Evolutionary conservation across 345 rosid genomes (phyloP), one percentile per base, ranked within the genome.

Genomic region (Barbarea vulgaris): DNA sequence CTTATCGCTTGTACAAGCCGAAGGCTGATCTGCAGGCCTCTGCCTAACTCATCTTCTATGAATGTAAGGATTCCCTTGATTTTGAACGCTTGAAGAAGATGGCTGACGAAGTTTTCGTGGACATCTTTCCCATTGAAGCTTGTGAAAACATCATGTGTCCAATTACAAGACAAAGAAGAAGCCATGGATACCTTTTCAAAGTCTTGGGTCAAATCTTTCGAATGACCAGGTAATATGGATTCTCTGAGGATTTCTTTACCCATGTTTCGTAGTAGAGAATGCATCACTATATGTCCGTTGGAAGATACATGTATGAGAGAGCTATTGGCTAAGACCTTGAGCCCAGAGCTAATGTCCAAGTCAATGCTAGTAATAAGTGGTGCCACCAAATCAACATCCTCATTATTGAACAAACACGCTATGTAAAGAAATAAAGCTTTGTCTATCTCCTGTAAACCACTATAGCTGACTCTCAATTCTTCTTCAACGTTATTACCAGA

Each of bases 371-470:
- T 51, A 12, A 50, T 36, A 60, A 24, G 30, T 14, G 39, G 59
- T 36, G 50, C 58, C 25, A 71, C 8, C 3, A 60, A 24, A 71
- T 8, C 60, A 71, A 12, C 37, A 7, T 60, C 17, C 10, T 60
- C 59, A 3, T 48, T 28, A 50, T 48, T 60, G 67, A 60, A 71
- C 60, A 60, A 41, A 48, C 15, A 11, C 3, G 60, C 37, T 4
- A 71, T 34, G 68, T 60, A 71, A 36, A 50, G 51, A 48, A 60
- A 60, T 21, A 71, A 2, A 60, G 3, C 15, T 71, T 21, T n/a
- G 48, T 18, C 8, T n/a, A 11, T 60, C 41, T 60, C 50, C 1
- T n/a, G 15, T 37, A 71, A 57, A 17, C 6, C 37, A 47, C 33
- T 37, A 59, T 46, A 46, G 21, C 2, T 22, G 51, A 5, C 21